Evolutionary conservation across 495 filamentous ascomycete species (phyloP), one percentile per base, ranked within the genome.

Genomic region (Neurospora pannonica): DNA sequence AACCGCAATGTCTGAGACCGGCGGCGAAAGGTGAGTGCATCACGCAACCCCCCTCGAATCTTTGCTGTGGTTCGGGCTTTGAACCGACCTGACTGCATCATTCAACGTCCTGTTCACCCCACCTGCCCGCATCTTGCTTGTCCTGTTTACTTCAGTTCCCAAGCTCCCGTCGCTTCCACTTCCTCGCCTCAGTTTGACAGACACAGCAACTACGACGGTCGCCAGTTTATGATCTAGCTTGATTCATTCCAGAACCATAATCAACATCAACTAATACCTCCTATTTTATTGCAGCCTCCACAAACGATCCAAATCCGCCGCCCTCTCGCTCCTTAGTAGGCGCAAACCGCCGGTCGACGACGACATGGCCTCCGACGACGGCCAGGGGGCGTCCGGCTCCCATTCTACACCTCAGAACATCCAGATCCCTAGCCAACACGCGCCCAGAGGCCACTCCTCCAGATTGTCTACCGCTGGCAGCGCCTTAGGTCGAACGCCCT

Each of bases 301-400:
- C 77, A 86, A 84, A 79, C 85, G 87, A 74, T 84, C 84, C 62
- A 88, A 87, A 76, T 88, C 87, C 28, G 81, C 85, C 11, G 83
- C 84, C 38, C 79, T 88, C 31, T 86, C 86, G 43, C 76, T 87
- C 7, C 81, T 89, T 24, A 82, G 84, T 42, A 83, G 86, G 37
- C 85, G 83, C 70, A 83, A 83, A 24, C 76, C 79, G 36, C 78
- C 75, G 73, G 85, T 84, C 71, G 86, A 88, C 71, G 85, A 87
- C 71, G 81, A 81, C 48, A 76, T 75, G 46, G 74, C 72, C 3
- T 83, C 82, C 7, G 81, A 83, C 76, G 86, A 86, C 70, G 82
- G 82, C 31, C 78, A 78, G 70, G 75, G 78, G 69, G 71, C 76
- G 72, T 76, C 82, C 13, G 81, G 79, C 69, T 72, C 79, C 31